Base-by-base conservation (phyloP, 2,329 filamentous ascomycete genomes). In the Myriosclerotinia curreyana region DNA sequence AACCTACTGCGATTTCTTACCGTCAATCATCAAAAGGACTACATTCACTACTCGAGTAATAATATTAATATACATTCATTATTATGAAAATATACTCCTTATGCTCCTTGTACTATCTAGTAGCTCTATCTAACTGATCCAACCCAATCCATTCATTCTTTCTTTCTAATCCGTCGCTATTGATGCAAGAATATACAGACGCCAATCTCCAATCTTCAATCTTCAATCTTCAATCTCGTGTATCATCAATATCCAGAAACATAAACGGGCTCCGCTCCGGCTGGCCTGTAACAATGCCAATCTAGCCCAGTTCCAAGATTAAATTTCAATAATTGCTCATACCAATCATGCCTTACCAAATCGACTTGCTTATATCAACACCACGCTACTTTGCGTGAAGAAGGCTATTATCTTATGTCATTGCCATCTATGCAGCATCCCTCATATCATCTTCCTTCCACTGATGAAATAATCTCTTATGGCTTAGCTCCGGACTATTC, bases 401-500 rank as follows among this genome's bases (percentile, higher is more conserved):
- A 58, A 36, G 25, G 54, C 12, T 58, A 58, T 46, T 58, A 58
- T 46, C 54, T 12, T 20, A 17, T 58, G 54, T 12, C 40, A 28
- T 46, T 40, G 14, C 54, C 3, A 58, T 46, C 28, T 38, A 55
- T 48, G 60, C 40, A 62, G 40, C 60, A 36, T 55, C 28, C 40
- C 22, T 38, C 50, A n/a, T 40, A 28, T 58, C 36, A 28, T 62
- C 60, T 55, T 62, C 60, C 40, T 55, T 60, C 46, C 48, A 53
- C 20, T 60, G 59, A 61, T 69, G 70, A 20, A 66, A 67, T 11
- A 67, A 17, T 14, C 53, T 66, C 50, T 69, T 69, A 52, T 71
- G 66, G 40, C 36, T 66, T 31, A 56, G n/a, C 31, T 70, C 68
- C 11, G 68, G 70, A 60, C 64, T 66, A 55, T 62, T 71, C n/a